These are phyloP conservation scores for Cyathus striatus DNA, from an alignment of 768 basidiomycete genomes.

Conservation along the genomic window DNA sequence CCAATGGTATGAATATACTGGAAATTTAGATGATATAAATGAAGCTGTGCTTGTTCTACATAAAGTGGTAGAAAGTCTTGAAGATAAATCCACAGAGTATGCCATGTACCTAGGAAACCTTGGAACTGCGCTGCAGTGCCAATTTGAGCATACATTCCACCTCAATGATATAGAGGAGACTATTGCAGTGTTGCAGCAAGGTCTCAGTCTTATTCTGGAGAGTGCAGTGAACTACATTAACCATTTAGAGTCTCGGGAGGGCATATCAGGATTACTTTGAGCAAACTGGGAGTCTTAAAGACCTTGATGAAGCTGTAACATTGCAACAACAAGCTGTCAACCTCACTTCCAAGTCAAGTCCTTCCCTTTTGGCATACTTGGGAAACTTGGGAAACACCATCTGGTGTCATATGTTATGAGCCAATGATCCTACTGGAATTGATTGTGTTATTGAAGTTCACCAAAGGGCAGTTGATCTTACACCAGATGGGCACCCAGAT, in stretches of 20 bases:
- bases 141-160: background rate
- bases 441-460: background rate
- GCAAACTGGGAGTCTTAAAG: background rate
- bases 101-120: background rate
- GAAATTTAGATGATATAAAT: background rate
- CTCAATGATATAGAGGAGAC: background rate
- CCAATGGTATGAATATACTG: background rate
- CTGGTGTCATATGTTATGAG: background rate
- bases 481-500: slow-evolving; percentile 1
- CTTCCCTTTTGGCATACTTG: background rate
- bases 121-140: background rate
- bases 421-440: background rate
- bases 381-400: background rate
- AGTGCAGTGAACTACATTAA: background rate
- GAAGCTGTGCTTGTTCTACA: background rate
- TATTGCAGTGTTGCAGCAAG: background rate
- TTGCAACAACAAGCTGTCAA: slow-evolving; percentile 6
- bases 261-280: slow-evolving; percentile 10
- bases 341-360: background rate
- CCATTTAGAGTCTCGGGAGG: slow-evolving; percentile 7
- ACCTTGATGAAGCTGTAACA: slow-evolving; percentile 7
- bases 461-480: background rate
- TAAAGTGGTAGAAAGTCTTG: background rate
- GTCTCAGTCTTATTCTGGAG: no score
- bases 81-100: background rate